A percentile compares a stretch with the other conserved stretches of the same genome.
These are phyloP conservation scores for Tetrahymena elliotti DNA, from an alignment of 73 alveolate genomes.

Conservation along the genomic window DNA sequence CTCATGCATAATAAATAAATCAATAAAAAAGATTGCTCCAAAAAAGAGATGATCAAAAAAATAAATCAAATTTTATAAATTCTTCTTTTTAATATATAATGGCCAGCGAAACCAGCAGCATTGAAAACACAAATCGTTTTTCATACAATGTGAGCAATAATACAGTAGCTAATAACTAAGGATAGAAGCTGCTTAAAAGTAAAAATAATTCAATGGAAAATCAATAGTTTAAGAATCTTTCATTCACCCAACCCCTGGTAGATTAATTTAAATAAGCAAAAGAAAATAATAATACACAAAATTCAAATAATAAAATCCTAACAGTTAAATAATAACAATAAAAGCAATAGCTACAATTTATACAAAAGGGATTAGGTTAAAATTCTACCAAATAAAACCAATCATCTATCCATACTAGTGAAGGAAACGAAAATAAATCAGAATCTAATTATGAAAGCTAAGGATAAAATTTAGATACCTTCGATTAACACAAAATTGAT, in stretches of 20 bases:
- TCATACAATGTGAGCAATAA: background rate
- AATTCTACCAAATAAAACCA: background rate
- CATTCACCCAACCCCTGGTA: background rate
- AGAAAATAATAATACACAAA: background rate
- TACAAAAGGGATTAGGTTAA: background rate
- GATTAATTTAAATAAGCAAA: background rate
- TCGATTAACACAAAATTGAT: background rate
- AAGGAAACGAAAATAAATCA: background rate
- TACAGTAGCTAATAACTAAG: background rate
- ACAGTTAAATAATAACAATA: background rate
- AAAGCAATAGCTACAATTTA: background rate
- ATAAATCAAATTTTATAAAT: background rate
- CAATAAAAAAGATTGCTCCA: background rate
- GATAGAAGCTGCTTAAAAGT: background rate
- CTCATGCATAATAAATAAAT: background rate
- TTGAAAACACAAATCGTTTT: background rate
- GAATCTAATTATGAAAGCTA: background rate
- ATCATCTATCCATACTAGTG: background rate
- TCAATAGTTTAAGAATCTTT: background rate
- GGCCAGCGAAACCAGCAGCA: background rate
- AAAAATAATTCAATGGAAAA: background rate
- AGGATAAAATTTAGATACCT: background rate
- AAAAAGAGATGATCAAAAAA: background rate
- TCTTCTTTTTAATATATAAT: background rate
- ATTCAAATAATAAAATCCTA: background rate